Percentiles rank a stretch among this genome's conserved stretches.
phyloP scores from a whole-genome alignment of 306 rosid species.

The Parietaria judaica region DNA sequence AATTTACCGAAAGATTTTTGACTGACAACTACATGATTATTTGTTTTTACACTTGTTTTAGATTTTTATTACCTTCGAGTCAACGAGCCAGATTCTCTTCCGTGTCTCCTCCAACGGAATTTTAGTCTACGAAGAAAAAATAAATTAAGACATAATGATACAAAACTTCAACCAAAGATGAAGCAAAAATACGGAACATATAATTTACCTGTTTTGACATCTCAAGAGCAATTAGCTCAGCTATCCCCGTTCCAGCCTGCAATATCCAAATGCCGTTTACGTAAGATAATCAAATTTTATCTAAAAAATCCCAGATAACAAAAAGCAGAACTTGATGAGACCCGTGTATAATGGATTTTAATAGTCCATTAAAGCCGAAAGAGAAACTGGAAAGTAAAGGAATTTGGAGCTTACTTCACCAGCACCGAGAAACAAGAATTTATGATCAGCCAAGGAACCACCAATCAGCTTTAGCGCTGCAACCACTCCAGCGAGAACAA shows the following conservation, averaged over 20 bases:
- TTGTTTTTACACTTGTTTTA: neutral
- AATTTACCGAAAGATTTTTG: neutral
- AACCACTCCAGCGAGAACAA: conserved; percentile 88
- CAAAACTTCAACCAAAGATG: neutral
- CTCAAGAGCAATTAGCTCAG: conserved; percentile 93
- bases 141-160: neutral
- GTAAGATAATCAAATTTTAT: neutral
- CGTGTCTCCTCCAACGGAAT: conserved; percentile 68
- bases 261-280: conserved; percentile 1
- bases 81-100: conserved; percentile 90
- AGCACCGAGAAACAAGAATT: conserved; percentile 92
- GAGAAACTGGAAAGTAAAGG: neutral
- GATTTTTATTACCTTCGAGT: conserved; percentile 59
- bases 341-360: no score
- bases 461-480: conserved; percentile 76
- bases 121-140: conserved; percentile 40
- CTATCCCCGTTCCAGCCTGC: conserved; percentile 95
- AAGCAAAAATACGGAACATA: neutral
- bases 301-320: no score
- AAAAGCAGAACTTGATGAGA: no score
- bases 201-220: conserved; percentile 53
- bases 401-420: conserved; percentile 53
- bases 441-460: conserved; percentile 69
- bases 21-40: neutral
- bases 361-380: neutral